phyloP scores from a whole-genome alignment of 257 asterid genomes.

The Echites panduratus region DNA sequence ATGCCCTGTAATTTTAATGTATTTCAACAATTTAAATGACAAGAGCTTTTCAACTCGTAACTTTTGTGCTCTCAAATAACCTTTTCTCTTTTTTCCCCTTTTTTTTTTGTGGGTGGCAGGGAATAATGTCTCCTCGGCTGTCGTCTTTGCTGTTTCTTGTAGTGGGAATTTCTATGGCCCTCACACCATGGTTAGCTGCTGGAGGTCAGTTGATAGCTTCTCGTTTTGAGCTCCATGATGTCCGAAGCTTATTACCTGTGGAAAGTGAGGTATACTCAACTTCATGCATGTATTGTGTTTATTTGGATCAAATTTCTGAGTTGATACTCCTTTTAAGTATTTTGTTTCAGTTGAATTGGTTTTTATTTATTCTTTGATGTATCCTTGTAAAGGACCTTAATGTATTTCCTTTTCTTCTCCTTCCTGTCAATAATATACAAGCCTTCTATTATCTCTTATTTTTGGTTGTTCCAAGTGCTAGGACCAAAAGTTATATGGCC shows the following conservation, averaged over 20 bases:
- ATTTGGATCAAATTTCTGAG: not conserved
- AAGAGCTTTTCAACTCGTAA: not conserved
- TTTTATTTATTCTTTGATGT: not conserved
- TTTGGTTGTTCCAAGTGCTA: not conserved
- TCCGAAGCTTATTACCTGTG: conserved; percentile 87
- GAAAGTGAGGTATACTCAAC: conserved; percentile 81
- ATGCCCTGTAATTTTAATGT: not conserved
- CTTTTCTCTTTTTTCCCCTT: too few relatives aligned
- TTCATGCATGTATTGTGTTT: not conserved
- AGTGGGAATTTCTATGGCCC: conserved; percentile 97
- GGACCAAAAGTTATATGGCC: conserved; percentile 5
- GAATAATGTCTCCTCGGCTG: conserved; percentile 86
- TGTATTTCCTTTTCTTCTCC: not conserved
- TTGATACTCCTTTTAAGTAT: not conserved
- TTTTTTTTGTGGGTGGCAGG: conserved; percentile 40
- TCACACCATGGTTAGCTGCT: conserved; percentile 98
- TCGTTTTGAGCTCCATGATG: conserved; percentile 95
- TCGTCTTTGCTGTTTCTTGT: conserved; percentile 94
- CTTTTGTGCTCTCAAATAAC: not conserved
- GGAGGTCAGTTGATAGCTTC: conserved; percentile 99
- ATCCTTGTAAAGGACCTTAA: not conserved
- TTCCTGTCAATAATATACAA: not conserved
- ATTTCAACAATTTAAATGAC: not conserved
- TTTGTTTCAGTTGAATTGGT: not conserved
- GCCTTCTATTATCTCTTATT: not conserved